These are phyloP conservation scores for Ascochyta clinopodiicola DNA, from an alignment of 2,329 filamentous ascomycete genomes.

Conservation along the genomic window DNA sequence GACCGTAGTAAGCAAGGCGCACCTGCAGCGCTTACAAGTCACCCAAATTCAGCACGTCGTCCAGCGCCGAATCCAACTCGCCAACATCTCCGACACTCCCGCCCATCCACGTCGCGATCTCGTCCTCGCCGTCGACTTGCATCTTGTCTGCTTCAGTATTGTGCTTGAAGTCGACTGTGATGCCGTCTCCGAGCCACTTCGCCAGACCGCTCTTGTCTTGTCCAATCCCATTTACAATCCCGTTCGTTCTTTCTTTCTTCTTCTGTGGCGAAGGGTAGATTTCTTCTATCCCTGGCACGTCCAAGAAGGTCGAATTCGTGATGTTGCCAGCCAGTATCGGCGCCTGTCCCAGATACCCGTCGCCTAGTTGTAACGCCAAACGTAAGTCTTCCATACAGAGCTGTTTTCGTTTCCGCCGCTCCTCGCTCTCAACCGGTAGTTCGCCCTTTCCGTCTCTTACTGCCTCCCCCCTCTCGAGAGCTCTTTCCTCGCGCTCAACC, in stretches of 20 bases:
- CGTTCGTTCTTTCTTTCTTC: slow-evolving; percentile 3
- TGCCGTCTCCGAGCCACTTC: slow-evolving; percentile 13
- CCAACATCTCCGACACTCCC: slow-evolving; percentile 40
- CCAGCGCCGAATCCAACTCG: slow-evolving; percentile 46
- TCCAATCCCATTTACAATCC: slow-evolving; percentile 31
- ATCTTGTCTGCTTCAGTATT: slow-evolving; percentile 33
- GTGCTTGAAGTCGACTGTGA: slow-evolving; percentile 3
- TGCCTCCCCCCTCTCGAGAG: slow-evolving; percentile 74
- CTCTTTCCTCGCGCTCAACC: slow-evolving; percentile 76
- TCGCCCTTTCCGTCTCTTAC: slow-evolving; percentile 77
- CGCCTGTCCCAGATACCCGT: slow-evolving; percentile 78
- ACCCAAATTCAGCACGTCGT: slow-evolving; percentile 46
- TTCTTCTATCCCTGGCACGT: slow-evolving; percentile 51
- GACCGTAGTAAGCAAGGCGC: no score
- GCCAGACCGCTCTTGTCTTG: slow-evolving; percentile 16
- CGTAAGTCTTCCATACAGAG: slow-evolving; percentile 80
- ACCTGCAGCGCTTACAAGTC: slow-evolving; percentile 19
- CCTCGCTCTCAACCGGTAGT: slow-evolving; percentile 80
- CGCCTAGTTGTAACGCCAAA: slow-evolving; percentile 76
- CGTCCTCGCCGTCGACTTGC: slow-evolving; percentile 46
- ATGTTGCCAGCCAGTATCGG: slow-evolving; percentile 76
- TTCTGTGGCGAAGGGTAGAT: slow-evolving; percentile 17
- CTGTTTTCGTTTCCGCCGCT: slow-evolving; percentile 72
- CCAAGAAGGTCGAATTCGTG: slow-evolving; percentile 69
- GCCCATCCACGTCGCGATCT: slow-evolving; percentile 50